Conservation (phyloP, 352 stramenopile species). For the Phytophthora sp. region DNA sequence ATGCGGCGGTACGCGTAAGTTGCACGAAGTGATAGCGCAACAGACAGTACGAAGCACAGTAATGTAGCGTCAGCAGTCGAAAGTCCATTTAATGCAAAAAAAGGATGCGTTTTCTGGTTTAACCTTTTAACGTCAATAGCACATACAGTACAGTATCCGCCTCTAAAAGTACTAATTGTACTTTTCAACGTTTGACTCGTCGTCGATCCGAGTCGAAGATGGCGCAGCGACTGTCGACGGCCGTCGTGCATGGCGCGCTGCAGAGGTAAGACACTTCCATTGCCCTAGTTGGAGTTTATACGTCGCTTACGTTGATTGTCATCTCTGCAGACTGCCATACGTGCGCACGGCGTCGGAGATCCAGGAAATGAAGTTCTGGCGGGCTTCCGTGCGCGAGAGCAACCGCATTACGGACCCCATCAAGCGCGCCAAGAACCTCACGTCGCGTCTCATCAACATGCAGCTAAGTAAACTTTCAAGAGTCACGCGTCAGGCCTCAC, state of each 20-base stretch:
- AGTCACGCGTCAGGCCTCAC: constrained; percentile 72
- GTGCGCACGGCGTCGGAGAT: constrained; percentile 84
- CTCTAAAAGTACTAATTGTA: constrained; percentile 12
- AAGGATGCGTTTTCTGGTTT: too few relatives aligned
- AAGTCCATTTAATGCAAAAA: too few relatives aligned
- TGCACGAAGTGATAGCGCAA: constrained; percentile 15
- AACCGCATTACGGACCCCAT: constrained; percentile 81
- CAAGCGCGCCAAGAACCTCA: constrained; percentile 84
- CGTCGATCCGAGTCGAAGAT: constrained; percentile 2
- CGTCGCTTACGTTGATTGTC: neutral
- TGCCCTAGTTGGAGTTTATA: neutral
- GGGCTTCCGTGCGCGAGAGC: constrained; percentile 69
- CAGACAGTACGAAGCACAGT: neutral
- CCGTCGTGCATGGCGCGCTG: constrained; percentile 67
- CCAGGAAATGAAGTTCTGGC: constrained; percentile 90
- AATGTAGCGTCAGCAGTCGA: too few relatives aligned
- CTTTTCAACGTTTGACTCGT: neutral
- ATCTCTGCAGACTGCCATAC: constrained; percentile 73
- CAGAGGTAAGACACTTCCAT: constrained; percentile 49
- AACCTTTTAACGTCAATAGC: too few relatives aligned
- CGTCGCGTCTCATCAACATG: constrained; percentile 80
- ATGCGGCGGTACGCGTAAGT: constrained; percentile 78
- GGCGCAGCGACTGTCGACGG: constrained; percentile 28
- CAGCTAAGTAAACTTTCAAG: constrained; percentile 76
- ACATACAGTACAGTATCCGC: constrained; percentile 14